Evolutionary conservation across 202 grass and related monocot genomes (phyloP), one percentile per base, ranked within the genome.

Genomic region (Alloteropsis angusta): DNA sequence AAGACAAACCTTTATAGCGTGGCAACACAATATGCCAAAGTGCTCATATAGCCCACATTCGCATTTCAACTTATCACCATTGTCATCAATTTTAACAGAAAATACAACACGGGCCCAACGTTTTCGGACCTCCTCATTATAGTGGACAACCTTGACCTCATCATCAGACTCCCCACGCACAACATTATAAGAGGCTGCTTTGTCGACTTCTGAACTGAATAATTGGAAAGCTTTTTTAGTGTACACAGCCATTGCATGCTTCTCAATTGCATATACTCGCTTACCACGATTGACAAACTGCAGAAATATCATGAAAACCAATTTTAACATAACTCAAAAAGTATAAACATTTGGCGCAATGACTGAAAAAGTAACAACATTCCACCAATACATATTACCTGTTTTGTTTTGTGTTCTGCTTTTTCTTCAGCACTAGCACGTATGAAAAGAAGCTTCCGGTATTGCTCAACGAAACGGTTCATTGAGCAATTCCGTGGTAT

Each of bases 91-190:
- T 9, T 9, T 53, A 0, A 53, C 18, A 0, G 0, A 19, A 18
- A 53, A 48, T 15, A 21, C 5, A 19, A 53, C 18, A 19, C 6
- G 18, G 8, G 49, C 49, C 49, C 49, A n/a, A 5, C 19, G n/a
- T 3, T 53, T 53, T 6, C 49, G n/a, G 5, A 53, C 49, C 18
- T 50, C 47, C 4, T 18, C 49, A 19, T 53, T 53, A 13, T 8
- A 19, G 6, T 53, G 49, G 15, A 19, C 1, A 53, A 53, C 49
- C 16, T 2, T 53, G 7, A 53, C 16, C 16, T 53, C 18, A 2
- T 19, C 9, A 3, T 1, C 6, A 3, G 8, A 0, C 1, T 2
- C 0, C 5, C 6, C 16, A 7, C 19, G 18, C 0, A 19, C 18
- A 1, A 53, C 49, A 7, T 19, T 53, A 1, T 53, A 53, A 7